Conservation (phyloP, 768 basidiomycete species). For the Suillus discolor region DNA sequence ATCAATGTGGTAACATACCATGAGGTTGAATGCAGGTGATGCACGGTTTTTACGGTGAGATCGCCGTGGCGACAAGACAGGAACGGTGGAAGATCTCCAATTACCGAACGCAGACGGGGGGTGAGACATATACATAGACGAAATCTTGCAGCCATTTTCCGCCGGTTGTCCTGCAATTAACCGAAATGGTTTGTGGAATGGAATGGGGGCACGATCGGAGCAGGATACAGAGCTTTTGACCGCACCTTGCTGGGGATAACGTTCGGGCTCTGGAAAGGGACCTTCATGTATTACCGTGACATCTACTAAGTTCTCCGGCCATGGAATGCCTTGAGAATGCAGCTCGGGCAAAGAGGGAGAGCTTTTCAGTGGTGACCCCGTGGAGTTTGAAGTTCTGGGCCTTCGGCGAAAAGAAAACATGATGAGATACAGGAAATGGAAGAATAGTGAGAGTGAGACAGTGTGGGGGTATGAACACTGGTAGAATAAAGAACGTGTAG, state of each 20-base stretch:
- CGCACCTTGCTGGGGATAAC: constrained; percentile 62
- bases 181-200: constrained; percentile 86
- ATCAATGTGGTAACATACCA: constrained; percentile 50
- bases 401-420: constrained; percentile 82
- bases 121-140: constrained; percentile 67
- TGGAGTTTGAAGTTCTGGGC: constrained; percentile 49
- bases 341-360: constrained; percentile 84
- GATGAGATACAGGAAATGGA: constrained; percentile 25
- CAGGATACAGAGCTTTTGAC: constrained; percentile 66
- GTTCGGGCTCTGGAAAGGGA: constrained; percentile 31
- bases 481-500: constrained; percentile 28
- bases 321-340: constrained; percentile 72
- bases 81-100: constrained; percentile 42
- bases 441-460: constrained; percentile 20
- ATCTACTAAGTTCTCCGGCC: constrained; percentile 85
- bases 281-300: constrained; percentile 61
- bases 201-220: constrained; percentile 54
- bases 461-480: constrained; percentile 9
- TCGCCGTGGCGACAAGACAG: constrained; percentile 46
- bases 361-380: constrained; percentile 53
- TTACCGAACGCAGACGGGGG: constrained; percentile 67
- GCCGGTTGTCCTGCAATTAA: constrained; percentile 40
- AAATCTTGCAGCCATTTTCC: constrained; percentile 55
- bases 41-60: constrained; percentile 66
- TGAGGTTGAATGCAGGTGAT: constrained; percentile 83